Evolutionary conservation across 805 yeast species (phyloP).

Genomic region (Kregervanrija pseudodelftensis): DNA sequence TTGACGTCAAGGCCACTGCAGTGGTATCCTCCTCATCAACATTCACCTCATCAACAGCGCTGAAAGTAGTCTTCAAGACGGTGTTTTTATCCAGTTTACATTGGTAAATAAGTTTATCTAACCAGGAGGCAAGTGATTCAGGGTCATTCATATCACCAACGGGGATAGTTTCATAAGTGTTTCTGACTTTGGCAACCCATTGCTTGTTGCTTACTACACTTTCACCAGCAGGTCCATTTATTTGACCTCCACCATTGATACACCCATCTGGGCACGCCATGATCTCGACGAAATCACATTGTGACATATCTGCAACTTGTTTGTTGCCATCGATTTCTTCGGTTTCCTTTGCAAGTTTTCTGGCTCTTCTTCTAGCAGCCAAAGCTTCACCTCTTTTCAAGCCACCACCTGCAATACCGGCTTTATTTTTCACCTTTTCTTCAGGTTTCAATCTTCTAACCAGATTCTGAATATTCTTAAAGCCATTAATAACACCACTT

Average conservation of each 20-base stretch:
- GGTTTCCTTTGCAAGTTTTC: conserved; percentile 21
- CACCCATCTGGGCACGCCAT: conserved; percentile 99
- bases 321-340: conserved; percentile 3
- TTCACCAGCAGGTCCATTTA: conserved; percentile 38
- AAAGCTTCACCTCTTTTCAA: conserved; percentile 16
- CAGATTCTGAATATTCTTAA: conserved; percentile 87
- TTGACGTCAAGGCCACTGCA: conserved; percentile 4
- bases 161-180: conserved; percentile 31
- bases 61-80: conserved; percentile 39
- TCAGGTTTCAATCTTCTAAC: conserved; percentile 67
- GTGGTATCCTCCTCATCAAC: conserved; percentile 39
- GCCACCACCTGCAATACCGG: conserved; percentile 9
- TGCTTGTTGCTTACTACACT: conserved; percentile 24
- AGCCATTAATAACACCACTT: conserved; percentile 77
- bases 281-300: conserved; percentile 79
- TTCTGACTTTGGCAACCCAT: conserved; percentile 35
- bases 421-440: conserved; percentile 14
- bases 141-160: background rate
- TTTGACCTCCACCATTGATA: conserved; percentile 94
- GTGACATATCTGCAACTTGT: conserved; percentile 49
- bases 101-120: conserved; percentile 9
- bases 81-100: conserved; percentile 30
- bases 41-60: conserved; percentile 43
- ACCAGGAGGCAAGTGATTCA: conserved; percentile 1
- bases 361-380: conserved; percentile 38